Conservation (phyloP, 148 eudicot genomes). For the Heliosperma pusillum region DNA sequence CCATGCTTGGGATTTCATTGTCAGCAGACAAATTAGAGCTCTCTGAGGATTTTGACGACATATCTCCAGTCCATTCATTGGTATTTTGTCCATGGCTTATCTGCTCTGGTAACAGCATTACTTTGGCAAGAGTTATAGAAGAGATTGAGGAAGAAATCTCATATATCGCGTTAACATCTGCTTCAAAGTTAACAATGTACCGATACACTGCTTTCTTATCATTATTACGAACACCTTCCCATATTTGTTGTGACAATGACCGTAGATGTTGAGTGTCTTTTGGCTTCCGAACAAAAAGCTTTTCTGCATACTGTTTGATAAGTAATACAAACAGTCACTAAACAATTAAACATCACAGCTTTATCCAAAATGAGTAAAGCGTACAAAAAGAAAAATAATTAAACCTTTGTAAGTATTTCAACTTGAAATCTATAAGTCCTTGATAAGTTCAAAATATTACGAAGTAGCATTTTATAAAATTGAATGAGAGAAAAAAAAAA, state of each 20-base stretch:
- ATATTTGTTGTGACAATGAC: conserved; percentile 62
- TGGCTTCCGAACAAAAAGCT: conserved; percentile 69
- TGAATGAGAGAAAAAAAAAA: too few species aligned
- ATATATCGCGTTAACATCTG: conserved; percentile 66
- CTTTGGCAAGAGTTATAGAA: conserved; percentile 83
- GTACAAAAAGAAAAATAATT: too few species aligned
- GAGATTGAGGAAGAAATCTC: conserved; percentile 46
- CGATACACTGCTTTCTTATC: conserved; percentile 85
- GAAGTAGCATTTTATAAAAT: too few species aligned
- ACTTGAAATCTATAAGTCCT: too few species aligned
- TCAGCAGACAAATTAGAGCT: conserved; percentile 44
- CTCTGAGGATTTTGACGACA: conserved; percentile 37
- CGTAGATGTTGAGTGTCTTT: conserved; percentile 51
- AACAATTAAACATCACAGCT: neutral
- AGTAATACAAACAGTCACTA: conserved; percentile 8
- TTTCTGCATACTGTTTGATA: conserved; percentile 72
- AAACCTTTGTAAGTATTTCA: too few species aligned
- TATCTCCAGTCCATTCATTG: conserved; percentile 37
- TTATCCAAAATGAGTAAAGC: too few species aligned
- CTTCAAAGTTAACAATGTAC: conserved; percentile 67
- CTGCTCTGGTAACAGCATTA: conserved; percentile 78
- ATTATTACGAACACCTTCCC: conserved; percentile 88
- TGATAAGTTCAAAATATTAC: too few species aligned
- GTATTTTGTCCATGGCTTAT: conserved; percentile 44
- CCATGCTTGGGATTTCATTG: conserved; percentile 43